A percentile compares a stretch with the other conserved stretches of the same genome.
phyloP scores from a whole-genome alignment of 2,329 filamentous ascomycete genomes.

The Ascochyta lentis region DNA sequence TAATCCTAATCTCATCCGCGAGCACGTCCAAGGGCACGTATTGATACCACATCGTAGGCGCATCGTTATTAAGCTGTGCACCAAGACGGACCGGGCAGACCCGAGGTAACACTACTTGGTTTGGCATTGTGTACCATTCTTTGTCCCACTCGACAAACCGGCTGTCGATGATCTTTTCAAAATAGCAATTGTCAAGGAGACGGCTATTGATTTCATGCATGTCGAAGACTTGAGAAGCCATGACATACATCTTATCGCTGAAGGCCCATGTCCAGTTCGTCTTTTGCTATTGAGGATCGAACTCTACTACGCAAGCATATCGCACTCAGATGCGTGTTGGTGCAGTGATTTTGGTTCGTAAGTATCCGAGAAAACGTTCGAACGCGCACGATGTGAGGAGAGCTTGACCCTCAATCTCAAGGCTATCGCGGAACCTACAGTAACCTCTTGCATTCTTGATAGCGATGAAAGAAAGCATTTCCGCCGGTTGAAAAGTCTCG shows the following conservation, averaged over 20 bases:
- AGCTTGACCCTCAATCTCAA: neutral
- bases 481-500: neutral
- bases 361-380: neutral
- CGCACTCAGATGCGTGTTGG: neutral
- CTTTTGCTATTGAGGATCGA: neutral
- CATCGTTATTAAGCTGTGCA: neutral
- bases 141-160: neutral
- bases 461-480: neutral
- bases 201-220: slow-evolving; percentile 14
- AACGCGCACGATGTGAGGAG: neutral
- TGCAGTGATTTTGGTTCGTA: neutral
- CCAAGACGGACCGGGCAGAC: neutral
- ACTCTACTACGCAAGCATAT: neutral
- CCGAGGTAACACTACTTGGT: neutral
- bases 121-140: neutral
- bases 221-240: slow-evolving; percentile 7
- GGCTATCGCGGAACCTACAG: neutral
- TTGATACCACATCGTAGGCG: slow-evolving; percentile 1
- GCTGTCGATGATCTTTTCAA: neutral
- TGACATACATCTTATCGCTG: slow-evolving; percentile 12
- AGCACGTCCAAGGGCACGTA: slow-evolving; percentile 18
- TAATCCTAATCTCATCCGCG: slow-evolving; percentile 11
- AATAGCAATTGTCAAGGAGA: slow-evolving; percentile 10
- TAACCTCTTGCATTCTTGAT: neutral
- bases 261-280: slow-evolving; percentile 13